Evolutionary conservation across 768 basidiomycete genomes (phyloP), one percentile per base, ranked within the genome.

Genomic region (Serendipita indica): DNA sequence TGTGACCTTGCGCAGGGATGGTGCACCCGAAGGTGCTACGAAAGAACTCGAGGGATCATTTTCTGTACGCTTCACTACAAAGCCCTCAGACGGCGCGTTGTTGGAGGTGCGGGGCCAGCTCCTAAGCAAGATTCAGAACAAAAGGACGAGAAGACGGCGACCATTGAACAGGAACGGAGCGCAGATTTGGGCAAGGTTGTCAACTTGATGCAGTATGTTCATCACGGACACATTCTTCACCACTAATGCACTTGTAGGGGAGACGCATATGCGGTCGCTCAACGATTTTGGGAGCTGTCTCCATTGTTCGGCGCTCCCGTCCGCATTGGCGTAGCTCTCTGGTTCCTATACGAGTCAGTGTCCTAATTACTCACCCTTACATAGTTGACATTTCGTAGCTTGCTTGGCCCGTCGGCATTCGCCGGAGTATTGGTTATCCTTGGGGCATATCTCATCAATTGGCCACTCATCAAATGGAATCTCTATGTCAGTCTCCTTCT

Each of bases 361-460:
- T 25, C 7, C 49, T 27, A 27, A 54, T 18, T n/a, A 22, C 22
- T 25, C 16, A 18, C 13, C 57, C 52, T 30, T 18, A 57, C 14
- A 16, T 57, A 39, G 57, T 61, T 54, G 41, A 45, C 20, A 1
- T n/a, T 32, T 32, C 14, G 39, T 59, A 88, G 84, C 33, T 71
- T 89, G 34, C 74, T 89, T 27, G 88, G 88, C 3, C 87, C 85
- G 83, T 83, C 82, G 58, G 80, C 84, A 0, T 74, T 88, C 33
- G 78, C 82, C 25, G 86, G 85, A 4, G 81, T 86, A 10, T 73
- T 73, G 5, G 80, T 87, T 12, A 75, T 88, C 30, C 64, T 82
- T 5, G 61, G 84, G 10, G 79, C 80, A 1, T 81, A 80, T 58
- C 69, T 76, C 5, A 64, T 87, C 60, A 86, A 84, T 67, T 82